These are phyloP conservation scores for Colletotrichum eleusines DNA, from an alignment of 2,329 filamentous ascomycete species.

Conservation along the genomic window DNA sequence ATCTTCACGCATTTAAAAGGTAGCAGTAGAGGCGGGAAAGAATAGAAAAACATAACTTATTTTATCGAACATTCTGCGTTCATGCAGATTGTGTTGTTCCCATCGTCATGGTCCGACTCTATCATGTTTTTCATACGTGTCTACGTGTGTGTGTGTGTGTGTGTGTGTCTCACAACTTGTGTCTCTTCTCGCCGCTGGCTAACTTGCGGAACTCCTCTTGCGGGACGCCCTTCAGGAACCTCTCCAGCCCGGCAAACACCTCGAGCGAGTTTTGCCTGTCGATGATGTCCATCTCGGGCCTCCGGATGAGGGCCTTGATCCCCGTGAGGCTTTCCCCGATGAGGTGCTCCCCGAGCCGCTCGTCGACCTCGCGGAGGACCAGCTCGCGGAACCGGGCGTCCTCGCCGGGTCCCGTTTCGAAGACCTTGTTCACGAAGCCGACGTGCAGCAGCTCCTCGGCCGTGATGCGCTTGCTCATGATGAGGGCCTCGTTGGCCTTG, in stretches of 20 bases:
- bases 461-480: conserved; percentile 85
- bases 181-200: conserved; percentile 89
- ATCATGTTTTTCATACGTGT: neutral
- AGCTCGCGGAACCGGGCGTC: conserved; percentile 75
- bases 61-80: neutral
- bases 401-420: conserved; percentile 69
- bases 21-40: neutral
- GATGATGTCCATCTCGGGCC: conserved; percentile 77
- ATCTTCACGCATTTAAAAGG: neutral
- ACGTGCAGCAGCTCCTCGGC: conserved; percentile 78
- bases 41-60: neutral
- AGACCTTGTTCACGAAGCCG: conserved; percentile 90
- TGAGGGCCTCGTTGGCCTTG: conserved; percentile 90
- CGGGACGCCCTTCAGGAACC: conserved; percentile 84
- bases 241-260: conserved; percentile 85
- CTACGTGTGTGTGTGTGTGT: neutral
- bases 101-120: neutral
- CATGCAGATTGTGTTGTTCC: neutral
- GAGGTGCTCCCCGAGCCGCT: conserved; percentile 83
- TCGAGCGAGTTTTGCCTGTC: conserved; percentile 85
- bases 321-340: conserved; percentile 81
- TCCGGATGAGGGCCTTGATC: conserved; percentile 86
- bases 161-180: conserved; percentile 76
- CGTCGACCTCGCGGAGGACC: conserved; percentile 84
- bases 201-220: conserved; percentile 91